Conservation (phyloP, 129 eudicot species). For the Ambrosia trifida region DNA sequence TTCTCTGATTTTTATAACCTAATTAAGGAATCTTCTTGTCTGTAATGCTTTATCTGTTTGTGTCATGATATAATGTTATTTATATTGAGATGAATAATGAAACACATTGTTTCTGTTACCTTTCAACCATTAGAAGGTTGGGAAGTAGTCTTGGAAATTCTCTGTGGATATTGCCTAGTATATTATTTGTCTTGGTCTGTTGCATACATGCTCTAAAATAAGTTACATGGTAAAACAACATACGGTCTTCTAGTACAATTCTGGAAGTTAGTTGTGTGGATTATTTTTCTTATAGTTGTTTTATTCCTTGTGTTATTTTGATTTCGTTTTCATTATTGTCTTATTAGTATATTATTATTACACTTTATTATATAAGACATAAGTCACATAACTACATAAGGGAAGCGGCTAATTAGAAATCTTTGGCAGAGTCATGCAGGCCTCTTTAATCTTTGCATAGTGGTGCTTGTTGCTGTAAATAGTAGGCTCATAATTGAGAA, state of each 20-base stretch:
- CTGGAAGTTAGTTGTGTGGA: background rate
- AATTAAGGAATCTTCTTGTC: background rate
- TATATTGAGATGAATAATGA: too few species aligned
- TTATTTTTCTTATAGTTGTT: background rate
- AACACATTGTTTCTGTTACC: too few species aligned
- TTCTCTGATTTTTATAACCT: background rate
- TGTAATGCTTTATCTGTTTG: slow-evolving; percentile 3
- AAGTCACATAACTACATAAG: slow-evolving; percentile 17
- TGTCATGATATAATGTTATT: background rate
- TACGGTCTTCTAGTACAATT: background rate
- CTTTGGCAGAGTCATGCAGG: slow-evolving; percentile 92
- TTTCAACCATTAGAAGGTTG: background rate
- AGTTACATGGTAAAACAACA: background rate
- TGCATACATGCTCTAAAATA: background rate
- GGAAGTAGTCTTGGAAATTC: background rate
- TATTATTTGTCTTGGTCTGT: background rate
- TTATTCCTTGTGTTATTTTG: background rate
- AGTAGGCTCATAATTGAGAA: slow-evolving; percentile 93
- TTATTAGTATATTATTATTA: slow-evolving; percentile 8
- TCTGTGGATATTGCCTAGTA: background rate
- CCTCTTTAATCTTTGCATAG: slow-evolving; percentile 92
- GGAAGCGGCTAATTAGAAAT: slow-evolving; percentile 16
- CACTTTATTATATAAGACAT: slow-evolving; percentile 16
- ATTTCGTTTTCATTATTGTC: slow-evolving; percentile 5
- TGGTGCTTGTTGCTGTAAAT: slow-evolving; percentile 97